These are phyloP conservation scores for Aspergillus brunneoviolaceus DNA, from an alignment of 2,329 filamentous ascomycete genomes.

Conservation along the genomic window DNA sequence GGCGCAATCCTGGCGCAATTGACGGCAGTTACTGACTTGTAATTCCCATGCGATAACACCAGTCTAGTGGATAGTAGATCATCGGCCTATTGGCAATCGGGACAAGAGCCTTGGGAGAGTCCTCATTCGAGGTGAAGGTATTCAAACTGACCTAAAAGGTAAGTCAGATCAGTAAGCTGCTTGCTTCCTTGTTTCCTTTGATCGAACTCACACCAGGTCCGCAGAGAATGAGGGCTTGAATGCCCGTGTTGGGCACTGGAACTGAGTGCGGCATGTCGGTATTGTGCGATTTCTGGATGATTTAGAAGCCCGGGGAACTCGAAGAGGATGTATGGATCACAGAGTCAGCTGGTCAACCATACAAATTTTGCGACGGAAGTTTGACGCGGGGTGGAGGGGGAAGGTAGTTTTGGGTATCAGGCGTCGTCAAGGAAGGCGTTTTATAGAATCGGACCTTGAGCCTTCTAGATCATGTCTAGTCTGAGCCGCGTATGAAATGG, in stretches of 20 bases:
- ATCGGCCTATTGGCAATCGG: slow-evolving; percentile 52
- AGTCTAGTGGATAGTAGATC: slow-evolving; percentile 52
- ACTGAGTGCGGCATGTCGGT: slow-evolving; percentile 31
- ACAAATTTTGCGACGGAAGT: background rate
- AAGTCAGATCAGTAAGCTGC: background rate
- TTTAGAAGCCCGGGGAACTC: background rate
- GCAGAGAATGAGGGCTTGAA: slow-evolving; percentile 51
- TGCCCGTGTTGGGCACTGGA: slow-evolving; percentile 57
- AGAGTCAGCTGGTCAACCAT: background rate
- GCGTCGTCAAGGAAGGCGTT: background rate
- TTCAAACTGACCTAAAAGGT: slow-evolving; percentile 41
- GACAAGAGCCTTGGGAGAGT: slow-evolving; percentile 50
- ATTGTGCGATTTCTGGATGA: background rate
- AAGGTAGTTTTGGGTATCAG: background rate
- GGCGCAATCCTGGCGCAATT: background rate
- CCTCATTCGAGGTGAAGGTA: slow-evolving; percentile 51
- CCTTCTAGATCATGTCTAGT: background rate
- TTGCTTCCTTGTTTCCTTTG: background rate
- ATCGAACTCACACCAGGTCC: slow-evolving; percentile 40
- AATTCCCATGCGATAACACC: slow-evolving; percentile 51
- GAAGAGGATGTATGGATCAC: background rate
- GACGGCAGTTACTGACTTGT: slow-evolving; percentile 35
- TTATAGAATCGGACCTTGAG: background rate
- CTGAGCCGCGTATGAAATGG: background rate
- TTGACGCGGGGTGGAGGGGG: background rate